These are phyloP conservation scores for Tetradesmus lagerheimii DNA, from an alignment of 139 green algal genomes.

Conservation along the genomic window DNA sequence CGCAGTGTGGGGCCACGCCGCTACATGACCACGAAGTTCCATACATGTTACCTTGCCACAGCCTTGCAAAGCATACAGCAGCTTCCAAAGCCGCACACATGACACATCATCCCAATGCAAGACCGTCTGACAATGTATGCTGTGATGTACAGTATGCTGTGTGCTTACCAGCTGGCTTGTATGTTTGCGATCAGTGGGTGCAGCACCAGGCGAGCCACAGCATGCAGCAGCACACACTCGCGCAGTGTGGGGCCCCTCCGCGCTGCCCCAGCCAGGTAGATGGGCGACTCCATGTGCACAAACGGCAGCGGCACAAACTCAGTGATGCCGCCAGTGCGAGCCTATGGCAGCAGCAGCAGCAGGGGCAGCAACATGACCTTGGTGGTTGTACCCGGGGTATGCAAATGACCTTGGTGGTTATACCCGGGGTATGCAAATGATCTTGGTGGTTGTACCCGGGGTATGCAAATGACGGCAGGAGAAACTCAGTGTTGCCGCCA, in stretches of 20 bases:
- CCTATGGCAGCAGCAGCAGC: neutral
- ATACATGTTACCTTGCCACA: no score
- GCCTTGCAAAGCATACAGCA: neutral
- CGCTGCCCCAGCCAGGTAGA: slow-evolving; percentile 66
- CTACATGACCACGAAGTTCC: no score
- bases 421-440: no score
- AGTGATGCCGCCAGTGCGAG: slow-evolving; percentile 73
- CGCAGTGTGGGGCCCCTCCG: slow-evolving; percentile 80
- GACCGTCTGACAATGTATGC: no score
- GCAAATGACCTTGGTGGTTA: no score
- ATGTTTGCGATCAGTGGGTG: slow-evolving; percentile 81
- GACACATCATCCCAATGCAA: no score
- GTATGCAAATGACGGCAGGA: neutral
- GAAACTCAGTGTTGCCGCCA: neutral
- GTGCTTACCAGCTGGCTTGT: slow-evolving; percentile 55
- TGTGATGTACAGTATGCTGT: neutral
- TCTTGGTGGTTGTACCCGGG: no score
- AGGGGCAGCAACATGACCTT: neutral
- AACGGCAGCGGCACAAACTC: slow-evolving; percentile 97
- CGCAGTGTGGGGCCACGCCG: no score
- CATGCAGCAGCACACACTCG: slow-evolving; percentile 88
- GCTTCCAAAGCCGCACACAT: neutral
- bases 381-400: no score
- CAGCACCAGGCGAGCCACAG: slow-evolving; percentile 78
- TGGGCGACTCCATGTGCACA: slow-evolving; percentile 93